phyloP scores from a whole-genome alignment of 1,284 basidiomycete genomes.

The Leccinum fallax region DNA sequence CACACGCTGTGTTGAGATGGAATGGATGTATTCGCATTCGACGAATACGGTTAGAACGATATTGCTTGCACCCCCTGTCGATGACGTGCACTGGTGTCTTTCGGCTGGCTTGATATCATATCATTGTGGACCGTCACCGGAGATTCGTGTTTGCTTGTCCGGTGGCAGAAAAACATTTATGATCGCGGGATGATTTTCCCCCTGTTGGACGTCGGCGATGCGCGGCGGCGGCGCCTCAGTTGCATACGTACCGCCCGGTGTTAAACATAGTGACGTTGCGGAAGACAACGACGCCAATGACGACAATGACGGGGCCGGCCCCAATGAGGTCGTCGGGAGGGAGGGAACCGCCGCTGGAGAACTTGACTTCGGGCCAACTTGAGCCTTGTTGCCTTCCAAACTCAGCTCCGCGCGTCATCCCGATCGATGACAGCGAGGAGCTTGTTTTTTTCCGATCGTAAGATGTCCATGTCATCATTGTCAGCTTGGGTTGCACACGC shows the following conservation, averaged over 20 bases:
- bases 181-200: background rate
- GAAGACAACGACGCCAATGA: background rate
- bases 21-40: background rate
- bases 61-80: slow-evolving; percentile 12
- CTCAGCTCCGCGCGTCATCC: slow-evolving; percentile 20
- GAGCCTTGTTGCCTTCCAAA: slow-evolving; percentile 14
- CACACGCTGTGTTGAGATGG: background rate
- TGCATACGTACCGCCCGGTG: background rate
- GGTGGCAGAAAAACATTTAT: slow-evolving; percentile 5
- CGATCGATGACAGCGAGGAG: slow-evolving; percentile 29
- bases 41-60: slow-evolving; percentile 17
- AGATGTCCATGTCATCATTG: slow-evolving; percentile 25
- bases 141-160: background rate
- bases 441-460: slow-evolving; percentile 22
- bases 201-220: slow-evolving; percentile 10
- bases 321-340: background rate
- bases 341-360: background rate
- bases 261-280: background rate
- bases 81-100: slow-evolving; percentile 16
- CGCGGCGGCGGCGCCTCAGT: background rate
- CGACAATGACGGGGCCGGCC: background rate
- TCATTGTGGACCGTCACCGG: slow-evolving; percentile 1
- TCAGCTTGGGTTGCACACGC: background rate
- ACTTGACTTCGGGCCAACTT: background rate
- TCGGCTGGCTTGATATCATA: background rate